Evolutionary conservation across 1,284 basidiomycete genomes (phyloP), one percentile per base, ranked within the genome.

Genomic region (Fistulinella cinereoalba): DNA sequence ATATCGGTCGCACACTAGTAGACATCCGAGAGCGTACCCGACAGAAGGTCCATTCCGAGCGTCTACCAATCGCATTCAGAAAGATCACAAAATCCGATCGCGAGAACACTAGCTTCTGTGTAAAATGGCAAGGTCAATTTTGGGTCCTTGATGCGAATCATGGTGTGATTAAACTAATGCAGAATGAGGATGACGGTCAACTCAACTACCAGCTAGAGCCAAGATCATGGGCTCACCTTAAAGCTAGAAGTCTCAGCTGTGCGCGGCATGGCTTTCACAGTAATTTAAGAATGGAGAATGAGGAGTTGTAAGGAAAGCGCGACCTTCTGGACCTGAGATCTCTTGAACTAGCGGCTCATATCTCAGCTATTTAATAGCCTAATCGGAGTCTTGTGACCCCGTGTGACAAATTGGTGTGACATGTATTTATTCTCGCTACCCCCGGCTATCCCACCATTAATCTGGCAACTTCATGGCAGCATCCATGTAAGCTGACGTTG

Each of bases 101-200:
- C 27, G 28, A 41, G 37, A 23, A 36, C 27, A 56, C 72, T 53
- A 48, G 78, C 85, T 40, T 88, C 78, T 47, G 79, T 76, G 71
- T 92, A 93, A 67, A 91, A 93, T 33, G 73, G 70, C 54, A 92
- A 57, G 19, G 90, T 92, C 33, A 69, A 73, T 59, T 93, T 83
- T 15, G 92, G 88, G 67, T 97, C 92, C 73, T 88, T 93, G 66
- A 96, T 78, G 56, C 94, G 82, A 61, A 94, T 69, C 90, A 92
- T 93, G 25, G 88, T 91, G 71, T 95, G 91, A 66, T 93, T 92
- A 71, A 92, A 88, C 85, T 90, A 49, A 12, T 25, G 11, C 23
- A 10, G 6, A 42, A 15, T 16, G 15, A 9, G 3, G 15, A 33
- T 18, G 16, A 16, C 18, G n/a, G 32, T 33, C n/a, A 19, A 18